Conservation (phyloP, 352 stramenopile species). For the Peronosclerospora sorghi region DNA sequence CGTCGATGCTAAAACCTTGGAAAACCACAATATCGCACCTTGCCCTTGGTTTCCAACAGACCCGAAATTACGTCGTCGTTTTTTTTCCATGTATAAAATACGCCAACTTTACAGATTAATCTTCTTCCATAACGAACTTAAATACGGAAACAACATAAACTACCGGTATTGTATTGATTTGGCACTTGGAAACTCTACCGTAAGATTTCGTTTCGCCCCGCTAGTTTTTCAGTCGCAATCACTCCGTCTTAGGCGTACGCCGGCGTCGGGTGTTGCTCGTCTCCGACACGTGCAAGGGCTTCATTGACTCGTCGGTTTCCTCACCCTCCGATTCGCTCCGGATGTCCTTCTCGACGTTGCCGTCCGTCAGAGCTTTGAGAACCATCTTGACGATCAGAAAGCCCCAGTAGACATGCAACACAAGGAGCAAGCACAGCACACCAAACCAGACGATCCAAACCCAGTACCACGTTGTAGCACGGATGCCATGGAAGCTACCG, state of each 20-base stretch:
- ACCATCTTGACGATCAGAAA: constrained; percentile 72
- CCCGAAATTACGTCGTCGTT: too few species aligned
- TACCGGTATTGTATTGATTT: too few species aligned
- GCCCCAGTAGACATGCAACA: constrained; percentile 71
- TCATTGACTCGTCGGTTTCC: constrained; percentile 17
- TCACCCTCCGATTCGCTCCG: constrained; percentile 70
- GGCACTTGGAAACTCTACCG: too few species aligned
- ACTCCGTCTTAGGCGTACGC: constrained; percentile 55
- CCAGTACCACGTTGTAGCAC: constrained; percentile 41
- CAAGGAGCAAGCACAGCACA: constrained; percentile 48
- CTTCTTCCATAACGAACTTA: too few species aligned
- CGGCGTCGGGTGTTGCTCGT: constrained; percentile 39
- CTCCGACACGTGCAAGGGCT: constrained; percentile 8
- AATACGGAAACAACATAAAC: too few species aligned
- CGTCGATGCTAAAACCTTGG: too few species aligned
- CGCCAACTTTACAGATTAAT: too few species aligned
- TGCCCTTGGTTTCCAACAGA: too few species aligned
- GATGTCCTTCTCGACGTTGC: constrained; percentile 76
- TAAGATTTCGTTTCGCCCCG: too few species aligned
- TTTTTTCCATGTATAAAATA: too few species aligned
- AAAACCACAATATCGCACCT: too few species aligned
- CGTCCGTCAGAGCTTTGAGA: constrained; percentile 38
- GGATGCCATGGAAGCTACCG: constrained; percentile 29
- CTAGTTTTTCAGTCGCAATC: constrained; percentile 5
- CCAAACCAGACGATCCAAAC: constrained; percentile 39